These are phyloP conservation scores for Cicer arietinum DNA, from an alignment of 306 rosid genomes.

Conservation along the genomic window DNA sequence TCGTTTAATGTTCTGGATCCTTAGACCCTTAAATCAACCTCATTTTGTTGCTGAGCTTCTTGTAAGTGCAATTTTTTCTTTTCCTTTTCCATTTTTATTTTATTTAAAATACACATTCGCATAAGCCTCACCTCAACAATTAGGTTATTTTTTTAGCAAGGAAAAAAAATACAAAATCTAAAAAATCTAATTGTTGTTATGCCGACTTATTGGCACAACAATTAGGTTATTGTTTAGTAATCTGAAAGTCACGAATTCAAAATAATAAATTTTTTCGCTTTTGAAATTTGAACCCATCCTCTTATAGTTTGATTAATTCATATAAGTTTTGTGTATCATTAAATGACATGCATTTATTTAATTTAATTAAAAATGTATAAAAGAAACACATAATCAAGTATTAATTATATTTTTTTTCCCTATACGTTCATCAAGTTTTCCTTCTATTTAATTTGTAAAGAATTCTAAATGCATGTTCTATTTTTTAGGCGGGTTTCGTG, in stretches of 20 bases:
- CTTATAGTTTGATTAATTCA: too few relatives aligned
- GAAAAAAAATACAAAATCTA: too few relatives aligned
- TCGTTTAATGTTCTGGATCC: slow-evolving; percentile 12
- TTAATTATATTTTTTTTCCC: too few relatives aligned
- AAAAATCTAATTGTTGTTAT: too few relatives aligned
- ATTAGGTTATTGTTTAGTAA: too few relatives aligned
- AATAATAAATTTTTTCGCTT: too few relatives aligned
- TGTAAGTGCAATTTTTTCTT: slow-evolving; percentile 34
- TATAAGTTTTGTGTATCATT: too few relatives aligned
- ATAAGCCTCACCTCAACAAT: not conserved
- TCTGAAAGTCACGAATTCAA: too few relatives aligned
- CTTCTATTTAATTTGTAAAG: not conserved
- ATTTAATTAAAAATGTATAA: too few relatives aligned
- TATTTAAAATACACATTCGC: not conserved
- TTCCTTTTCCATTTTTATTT: not conserved
- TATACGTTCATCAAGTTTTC: not conserved
- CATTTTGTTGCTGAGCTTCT: slow-evolving; percentile 44
- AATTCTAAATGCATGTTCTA: not conserved
- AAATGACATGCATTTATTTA: too few relatives aligned
- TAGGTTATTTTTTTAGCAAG: not conserved
- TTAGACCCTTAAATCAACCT: slow-evolving; percentile 47
- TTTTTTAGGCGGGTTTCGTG: slow-evolving; percentile 36
- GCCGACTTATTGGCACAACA: too few relatives aligned
- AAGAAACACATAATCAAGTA: not conserved
- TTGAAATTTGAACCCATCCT: too few relatives aligned